Evolutionary conservation across 805 yeast species (phyloP).

Genomic region (Yamadazyma phyllophila): DNA sequence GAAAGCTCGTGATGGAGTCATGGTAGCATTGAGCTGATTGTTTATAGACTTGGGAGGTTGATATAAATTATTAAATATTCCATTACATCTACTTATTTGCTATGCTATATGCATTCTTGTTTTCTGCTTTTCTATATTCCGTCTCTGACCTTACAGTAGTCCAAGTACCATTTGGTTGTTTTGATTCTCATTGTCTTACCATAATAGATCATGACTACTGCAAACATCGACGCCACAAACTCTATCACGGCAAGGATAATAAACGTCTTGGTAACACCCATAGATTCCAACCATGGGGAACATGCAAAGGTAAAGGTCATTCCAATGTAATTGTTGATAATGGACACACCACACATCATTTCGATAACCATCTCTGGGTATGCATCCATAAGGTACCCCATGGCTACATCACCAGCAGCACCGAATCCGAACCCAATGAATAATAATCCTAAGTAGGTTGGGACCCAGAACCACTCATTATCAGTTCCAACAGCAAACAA

Average conservation of each 20-base stretch:
- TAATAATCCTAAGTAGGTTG: conserved; percentile 37
- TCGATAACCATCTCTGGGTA: conserved; percentile 41
- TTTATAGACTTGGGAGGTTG: neutral
- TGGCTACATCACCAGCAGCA: conserved; percentile 37
- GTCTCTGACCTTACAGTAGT: conserved; percentile 27
- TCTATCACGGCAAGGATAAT: conserved; percentile 36
- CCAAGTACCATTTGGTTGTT: conserved; percentile 33
- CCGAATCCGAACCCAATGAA: conserved; percentile 40
- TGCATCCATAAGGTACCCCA: conserved; percentile 40
- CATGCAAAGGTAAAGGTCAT: conserved; percentile 39
- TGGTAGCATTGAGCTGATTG: conserved; percentile 2
- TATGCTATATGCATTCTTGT: neutral
- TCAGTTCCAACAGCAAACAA: conserved; percentile 40
- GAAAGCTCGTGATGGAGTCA: conserved; percentile 24
- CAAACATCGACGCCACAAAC: conserved; percentile 29
- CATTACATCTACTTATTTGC: neutral
- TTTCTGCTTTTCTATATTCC: conserved; percentile 8
- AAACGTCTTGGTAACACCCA: conserved; percentile 37
- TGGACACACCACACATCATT: conserved; percentile 39
- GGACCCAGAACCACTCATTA: conserved; percentile 35
- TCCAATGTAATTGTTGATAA: conserved; percentile 37
- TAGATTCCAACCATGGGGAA: conserved; percentile 35
- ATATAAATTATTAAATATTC: neutral
- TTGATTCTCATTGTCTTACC: conserved; percentile 33
- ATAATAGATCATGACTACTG: conserved; percentile 29